These are phyloP conservation scores for Hypocrella siamensis DNA, from an alignment of 2,329 filamentous ascomycete genomes.

Conservation along the genomic window DNA sequence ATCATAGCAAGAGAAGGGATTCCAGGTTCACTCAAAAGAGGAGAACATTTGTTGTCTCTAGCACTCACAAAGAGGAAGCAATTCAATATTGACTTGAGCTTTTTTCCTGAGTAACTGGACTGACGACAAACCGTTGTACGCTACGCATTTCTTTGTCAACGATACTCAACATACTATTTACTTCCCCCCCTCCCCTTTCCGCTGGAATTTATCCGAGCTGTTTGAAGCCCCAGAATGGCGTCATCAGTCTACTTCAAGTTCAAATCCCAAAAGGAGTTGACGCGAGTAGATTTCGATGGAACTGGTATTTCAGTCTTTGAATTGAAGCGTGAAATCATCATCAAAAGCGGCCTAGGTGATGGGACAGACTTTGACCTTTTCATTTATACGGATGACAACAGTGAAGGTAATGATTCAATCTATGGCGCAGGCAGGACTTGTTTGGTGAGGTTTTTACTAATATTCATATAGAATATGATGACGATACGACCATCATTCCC, in stretches of 20 bases:
- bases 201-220: no score
- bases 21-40: no score
- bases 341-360: constrained; percentile 82
- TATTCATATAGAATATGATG: constrained; percentile 69
- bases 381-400: constrained; percentile 84
- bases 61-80: constrained; percentile 5
- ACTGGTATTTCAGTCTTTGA: constrained; percentile 98
- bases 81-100: constrained; percentile 4
- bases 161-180: background rate
- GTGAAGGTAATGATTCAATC: constrained; percentile 55
- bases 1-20: background rate
- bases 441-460: constrained; percentile 11
- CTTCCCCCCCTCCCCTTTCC: constrained; percentile 9
- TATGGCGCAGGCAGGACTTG: background rate
- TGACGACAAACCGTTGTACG: no score
- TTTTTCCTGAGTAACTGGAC: no score
- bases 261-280: constrained; percentile 94
- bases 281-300: constrained; percentile 89
- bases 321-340: constrained; percentile 96
- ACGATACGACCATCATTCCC: constrained; percentile 94
- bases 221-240: constrained; percentile 48
- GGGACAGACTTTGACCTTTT: constrained; percentile 92
- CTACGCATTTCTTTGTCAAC: constrained; percentile 1
- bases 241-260: constrained; percentile 99
- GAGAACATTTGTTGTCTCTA: constrained; percentile 3